Evolutionary conservation across 495 filamentous ascomycete species (phyloP).

Genomic region (Sphaerosporella brunnea): DNA sequence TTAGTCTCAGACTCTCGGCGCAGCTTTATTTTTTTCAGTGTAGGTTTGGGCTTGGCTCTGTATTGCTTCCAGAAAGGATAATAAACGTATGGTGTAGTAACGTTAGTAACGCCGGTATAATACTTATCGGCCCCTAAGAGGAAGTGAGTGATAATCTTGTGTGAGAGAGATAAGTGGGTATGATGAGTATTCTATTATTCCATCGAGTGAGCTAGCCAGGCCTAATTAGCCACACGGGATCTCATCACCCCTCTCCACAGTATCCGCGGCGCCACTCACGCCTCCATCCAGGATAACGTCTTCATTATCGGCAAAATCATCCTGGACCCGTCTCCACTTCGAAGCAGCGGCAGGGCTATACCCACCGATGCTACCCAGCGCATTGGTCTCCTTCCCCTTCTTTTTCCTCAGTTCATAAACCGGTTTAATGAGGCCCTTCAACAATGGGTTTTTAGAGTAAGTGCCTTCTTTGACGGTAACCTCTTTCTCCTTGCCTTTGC

Average conservation of each 20-base stretch:
- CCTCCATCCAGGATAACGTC: conserved; percentile 70
- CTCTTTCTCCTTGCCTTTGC: conserved; percentile 18
- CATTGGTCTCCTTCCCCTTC: conserved; percentile 28
- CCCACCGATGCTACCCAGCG: conserved; percentile 28
- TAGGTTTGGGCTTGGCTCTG: too few relatives aligned
- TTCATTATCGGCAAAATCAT: conserved; percentile 81
- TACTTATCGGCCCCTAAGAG: too few relatives aligned
- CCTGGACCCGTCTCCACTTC: conserved; percentile 76
- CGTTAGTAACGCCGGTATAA: too few relatives aligned
- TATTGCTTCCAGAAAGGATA: too few relatives aligned
- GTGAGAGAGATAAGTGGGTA: too few relatives aligned
- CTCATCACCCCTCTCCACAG: conserved; percentile 4
- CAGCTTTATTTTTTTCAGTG: too few relatives aligned
- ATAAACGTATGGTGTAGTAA: too few relatives aligned
- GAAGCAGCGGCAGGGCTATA: conserved; percentile 27
- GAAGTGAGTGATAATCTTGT: too few relatives aligned
- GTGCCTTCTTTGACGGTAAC: conserved; percentile 34
- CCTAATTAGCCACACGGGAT: background rate
- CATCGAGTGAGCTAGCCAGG: too few relatives aligned
- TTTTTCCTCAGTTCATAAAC: conserved; percentile 41
- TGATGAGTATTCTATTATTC: too few relatives aligned
- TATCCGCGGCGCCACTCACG: background rate
- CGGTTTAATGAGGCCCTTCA: conserved; percentile 63
- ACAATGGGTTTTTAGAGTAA: conserved; percentile 70
- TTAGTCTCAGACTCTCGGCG: too few relatives aligned